Conservation (phyloP, 2,329 filamentous ascomycete species). For the Lecanosticta acicola region DNA sequence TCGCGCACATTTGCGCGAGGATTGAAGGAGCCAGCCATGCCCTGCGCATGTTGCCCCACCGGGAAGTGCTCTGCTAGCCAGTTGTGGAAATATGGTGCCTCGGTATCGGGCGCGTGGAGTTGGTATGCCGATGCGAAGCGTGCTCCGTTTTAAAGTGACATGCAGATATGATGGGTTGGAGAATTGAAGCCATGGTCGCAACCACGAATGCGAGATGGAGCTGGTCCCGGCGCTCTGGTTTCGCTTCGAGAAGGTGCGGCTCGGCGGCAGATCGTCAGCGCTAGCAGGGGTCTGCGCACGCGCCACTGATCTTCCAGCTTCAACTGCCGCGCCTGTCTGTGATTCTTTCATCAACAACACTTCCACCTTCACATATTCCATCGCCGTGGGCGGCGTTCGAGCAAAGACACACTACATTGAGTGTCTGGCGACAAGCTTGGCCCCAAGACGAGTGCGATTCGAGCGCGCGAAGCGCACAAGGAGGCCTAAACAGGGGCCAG, state of each 20-base stretch:
- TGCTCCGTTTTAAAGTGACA: no score
- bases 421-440: no score
- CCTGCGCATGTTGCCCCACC: conserved; percentile 15
- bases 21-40: conserved; percentile 22
- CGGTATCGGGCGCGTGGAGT: no score
- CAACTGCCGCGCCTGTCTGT: background rate
- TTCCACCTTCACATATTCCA: background rate
- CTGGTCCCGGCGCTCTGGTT: background rate
- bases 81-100: background rate
- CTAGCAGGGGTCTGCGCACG: background rate
- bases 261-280: conserved; percentile 4
- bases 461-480: background rate
- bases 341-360: conserved; percentile 9
- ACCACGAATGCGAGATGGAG: background rate
- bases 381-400: no score
- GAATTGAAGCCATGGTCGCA: background rate
- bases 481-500: background rate
- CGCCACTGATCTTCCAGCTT: background rate
- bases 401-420: no score
- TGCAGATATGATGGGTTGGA: no score
- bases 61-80: background rate
- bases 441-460: no score
- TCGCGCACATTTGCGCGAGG: conserved; percentile 23
- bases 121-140: no score
- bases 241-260: conserved; percentile 2